Evolutionary conservation across 2,329 filamentous ascomycete species (phyloP).

Genomic region (Drechslerella dactyloides): DNA sequence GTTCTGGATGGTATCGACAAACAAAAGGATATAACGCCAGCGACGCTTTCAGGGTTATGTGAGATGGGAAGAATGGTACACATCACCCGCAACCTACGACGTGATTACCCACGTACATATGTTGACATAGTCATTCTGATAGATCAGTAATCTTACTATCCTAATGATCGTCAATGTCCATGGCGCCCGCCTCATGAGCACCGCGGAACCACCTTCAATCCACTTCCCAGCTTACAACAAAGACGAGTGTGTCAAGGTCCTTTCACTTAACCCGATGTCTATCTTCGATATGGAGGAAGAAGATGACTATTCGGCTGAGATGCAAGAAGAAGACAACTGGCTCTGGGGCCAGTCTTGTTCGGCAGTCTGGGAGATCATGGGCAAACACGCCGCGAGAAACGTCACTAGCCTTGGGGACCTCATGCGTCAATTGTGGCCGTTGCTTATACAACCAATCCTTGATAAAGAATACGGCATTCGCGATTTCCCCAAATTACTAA

Average conservation of each 20-base stretch:
- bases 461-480: slow-evolving; percentile 75
- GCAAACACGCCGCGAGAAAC: slow-evolving; percentile 79
- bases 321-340: slow-evolving; percentile 63
- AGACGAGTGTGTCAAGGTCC: slow-evolving; percentile 76
- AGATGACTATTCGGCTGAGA: slow-evolving; percentile 58
- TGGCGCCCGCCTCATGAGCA: slow-evolving; percentile 71
- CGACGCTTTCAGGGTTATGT: slow-evolving; percentile 79
- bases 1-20: slow-evolving; percentile 87
- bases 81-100: slow-evolving; percentile 35
- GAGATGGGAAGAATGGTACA: slow-evolving; percentile 79
- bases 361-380: slow-evolving; percentile 85
- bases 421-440: slow-evolving; percentile 79
- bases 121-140: slow-evolving; percentile 6
- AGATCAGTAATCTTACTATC: slow-evolving; percentile 80
- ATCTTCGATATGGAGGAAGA: slow-evolving; percentile 43
- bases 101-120: not conserved
- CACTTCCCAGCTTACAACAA: slow-evolving; percentile 86
- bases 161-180: slow-evolving; percentile 79
- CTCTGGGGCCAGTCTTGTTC: slow-evolving; percentile 81
- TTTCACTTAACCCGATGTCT: slow-evolving; percentile 64
- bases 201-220: slow-evolving; percentile 74
- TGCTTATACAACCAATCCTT: slow-evolving; percentile 78
- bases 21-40: slow-evolving; percentile 79
- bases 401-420: slow-evolving; percentile 74
- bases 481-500: slow-evolving; percentile 83